phyloP scores from a whole-genome alignment of 805 yeast species.

The Yueomyces sp. region DNA sequence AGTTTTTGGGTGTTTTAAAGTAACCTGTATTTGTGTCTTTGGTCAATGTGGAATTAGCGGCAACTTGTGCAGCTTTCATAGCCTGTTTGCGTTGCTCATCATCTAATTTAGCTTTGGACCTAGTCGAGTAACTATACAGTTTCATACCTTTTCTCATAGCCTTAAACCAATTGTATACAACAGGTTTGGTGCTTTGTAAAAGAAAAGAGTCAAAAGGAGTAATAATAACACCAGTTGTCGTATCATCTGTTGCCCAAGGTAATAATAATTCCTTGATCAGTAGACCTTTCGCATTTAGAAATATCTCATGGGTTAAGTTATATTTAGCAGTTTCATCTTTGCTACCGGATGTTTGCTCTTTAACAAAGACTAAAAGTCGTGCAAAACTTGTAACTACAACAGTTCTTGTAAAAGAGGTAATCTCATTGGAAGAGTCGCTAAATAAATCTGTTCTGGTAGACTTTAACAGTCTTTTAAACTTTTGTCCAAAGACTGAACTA shows the following conservation, averaged over 20 bases:
- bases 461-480: constrained; percentile 18
- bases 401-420: constrained; percentile 31
- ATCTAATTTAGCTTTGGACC: constrained; percentile 4
- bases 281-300: constrained; percentile 37
- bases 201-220: constrained; percentile 42
- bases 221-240: constrained; percentile 30
- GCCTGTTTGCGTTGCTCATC: constrained; percentile 6
- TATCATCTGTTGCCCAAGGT: constrained; percentile 28
- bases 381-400: constrained; percentile 51
- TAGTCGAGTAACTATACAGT: constrained; percentile 25
- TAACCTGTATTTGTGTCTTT: not conserved
- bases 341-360: constrained; percentile 25
- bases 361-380: constrained; percentile 39
- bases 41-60: constrained; percentile 4
- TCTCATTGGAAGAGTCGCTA: constrained; percentile 18
- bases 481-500: constrained; percentile 8
- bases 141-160: constrained; percentile 35
- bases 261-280: constrained; percentile 43
- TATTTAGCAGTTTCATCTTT: constrained; percentile 23
- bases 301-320: constrained; percentile 40
- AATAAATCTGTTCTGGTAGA: constrained; percentile 14
- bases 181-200: constrained; percentile 41
- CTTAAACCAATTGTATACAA: constrained; percentile 45
- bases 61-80: constrained; percentile 10
- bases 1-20: not conserved